Evolutionary conservation across 2,329 filamentous ascomycete genomes (phyloP), one percentile per base, ranked within the genome.

Genomic region (Aspergillus sp.): DNA sequence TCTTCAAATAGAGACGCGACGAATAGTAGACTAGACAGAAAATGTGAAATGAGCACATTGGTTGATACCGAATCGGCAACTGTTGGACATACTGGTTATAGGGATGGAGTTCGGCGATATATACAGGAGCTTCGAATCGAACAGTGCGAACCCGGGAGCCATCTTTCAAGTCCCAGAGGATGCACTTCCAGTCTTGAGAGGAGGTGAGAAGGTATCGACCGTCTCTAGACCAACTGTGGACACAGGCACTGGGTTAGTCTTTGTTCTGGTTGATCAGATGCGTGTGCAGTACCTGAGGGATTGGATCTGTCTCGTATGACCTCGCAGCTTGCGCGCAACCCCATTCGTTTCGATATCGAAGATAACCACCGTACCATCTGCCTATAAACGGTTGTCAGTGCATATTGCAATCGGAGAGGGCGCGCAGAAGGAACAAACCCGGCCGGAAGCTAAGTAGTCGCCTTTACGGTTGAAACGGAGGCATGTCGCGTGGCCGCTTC

Each of bases 321-420:
- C 94, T 59, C 90, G 85, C 58, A 99, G 79, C 75, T 97, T 99
- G 67, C 91, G 87, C 53, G 94, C 94, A 4, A 97, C 90, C 35
- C 94, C 93, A 80, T 95, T 95, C 9, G 95, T 99, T 74, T 99
- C 95, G 46, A 97, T 84, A 68, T 99, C 94, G 81, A 95, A 99
- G 44, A 99, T 88, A 50, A 95, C 90, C 38, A 99, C 88, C 4
- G 90, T 94, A 60, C 94, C 94, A 75, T 99, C 94, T 56, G 83
- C 78, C 80, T 82, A 58, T 42, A 46, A 7, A 30, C 36, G 30
- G 13, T 13, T 11, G 5, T 33, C 19, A 36, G 17, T 19, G 17
- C n/a, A 11, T 36, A 36, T 30, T 36, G 8, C 6, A 35, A 42
- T 22, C 16, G n/a, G 40, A n/a, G 40, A 17, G 1, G 19, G n/a